A percentile compares a stretch with the other conserved stretches of the same genome.
Conservation (phyloP, 768 basidiomycete genomes). For the Cystobasidium tubakii region DNA sequence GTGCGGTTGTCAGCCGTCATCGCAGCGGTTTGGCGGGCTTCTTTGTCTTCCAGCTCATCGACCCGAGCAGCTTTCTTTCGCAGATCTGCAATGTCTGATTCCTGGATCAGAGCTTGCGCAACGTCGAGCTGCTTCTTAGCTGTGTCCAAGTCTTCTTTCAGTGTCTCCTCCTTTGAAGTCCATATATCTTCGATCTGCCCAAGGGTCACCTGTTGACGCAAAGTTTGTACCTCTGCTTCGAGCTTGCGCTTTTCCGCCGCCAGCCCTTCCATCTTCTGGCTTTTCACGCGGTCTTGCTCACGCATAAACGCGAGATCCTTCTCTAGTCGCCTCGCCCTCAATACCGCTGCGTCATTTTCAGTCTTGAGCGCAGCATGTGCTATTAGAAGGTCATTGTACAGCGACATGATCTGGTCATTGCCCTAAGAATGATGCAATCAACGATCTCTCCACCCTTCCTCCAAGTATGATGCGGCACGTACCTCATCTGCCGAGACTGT, state of each 20-base stretch:
- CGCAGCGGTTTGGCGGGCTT: background rate
- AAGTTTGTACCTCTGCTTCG: background rate
- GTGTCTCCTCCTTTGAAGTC: constrained; percentile 3
- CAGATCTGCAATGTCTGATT: background rate
- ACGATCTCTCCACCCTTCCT: background rate
- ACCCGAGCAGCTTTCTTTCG: background rate
- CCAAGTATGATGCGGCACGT: background rate
- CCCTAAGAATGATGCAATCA: background rate
- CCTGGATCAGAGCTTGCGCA: background rate
- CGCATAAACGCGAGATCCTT: background rate
- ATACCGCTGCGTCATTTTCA: background rate
- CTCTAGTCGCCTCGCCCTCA: background rate
- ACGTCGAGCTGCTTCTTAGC: background rate
- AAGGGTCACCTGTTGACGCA: background rate
- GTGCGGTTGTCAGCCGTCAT: background rate
- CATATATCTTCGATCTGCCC: constrained; percentile 15
- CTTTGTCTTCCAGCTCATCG: background rate
- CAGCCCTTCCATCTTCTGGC: background rate
- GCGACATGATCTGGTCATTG: background rate
- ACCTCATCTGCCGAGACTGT: background rate
- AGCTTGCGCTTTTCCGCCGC: background rate
- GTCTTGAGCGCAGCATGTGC: background rate
- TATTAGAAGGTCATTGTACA: background rate
- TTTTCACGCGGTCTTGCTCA: background rate
- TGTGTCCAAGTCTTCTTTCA: background rate